phyloP scores from a whole-genome alignment of 148 eudicot species.

The Rhododendron mucronatum region DNA sequence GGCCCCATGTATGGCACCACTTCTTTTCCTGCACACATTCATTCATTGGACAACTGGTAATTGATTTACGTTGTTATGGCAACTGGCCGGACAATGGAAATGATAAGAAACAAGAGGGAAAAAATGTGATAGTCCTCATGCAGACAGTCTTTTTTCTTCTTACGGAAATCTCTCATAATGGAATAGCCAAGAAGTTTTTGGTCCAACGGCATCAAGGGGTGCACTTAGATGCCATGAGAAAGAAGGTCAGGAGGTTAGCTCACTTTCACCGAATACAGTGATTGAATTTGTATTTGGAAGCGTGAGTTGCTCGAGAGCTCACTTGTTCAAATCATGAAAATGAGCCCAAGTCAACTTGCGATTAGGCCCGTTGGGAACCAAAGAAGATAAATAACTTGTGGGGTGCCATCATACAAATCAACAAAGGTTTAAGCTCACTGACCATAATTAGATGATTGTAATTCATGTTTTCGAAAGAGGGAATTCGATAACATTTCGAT shows the following conservation, averaged over 20 bases:
- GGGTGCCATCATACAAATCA: too few relatives aligned
- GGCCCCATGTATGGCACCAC: slow-evolving; percentile 45
- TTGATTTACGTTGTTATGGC: too few relatives aligned
- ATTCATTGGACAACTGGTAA: not conserved
- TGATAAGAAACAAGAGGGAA: not conserved
- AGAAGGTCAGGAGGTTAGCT: too few relatives aligned
- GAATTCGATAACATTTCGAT: not conserved
- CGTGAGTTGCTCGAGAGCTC: too few relatives aligned
- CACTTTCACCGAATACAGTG: not conserved
- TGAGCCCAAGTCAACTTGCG: not conserved
- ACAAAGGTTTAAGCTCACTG: not conserved
- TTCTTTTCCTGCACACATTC: slow-evolving; percentile 46
- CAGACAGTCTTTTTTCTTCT: not conserved
- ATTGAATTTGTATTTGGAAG: too few relatives aligned
- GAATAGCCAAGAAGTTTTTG: not conserved
- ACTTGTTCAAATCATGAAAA: not conserved
- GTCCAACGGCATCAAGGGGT: not conserved
- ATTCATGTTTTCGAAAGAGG: not conserved
- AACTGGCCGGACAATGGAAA: not conserved
- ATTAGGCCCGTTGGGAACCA: not conserved
- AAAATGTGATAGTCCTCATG: not conserved
- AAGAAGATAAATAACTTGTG: too few relatives aligned
- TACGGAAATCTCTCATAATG: not conserved
- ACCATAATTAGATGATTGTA: not conserved
- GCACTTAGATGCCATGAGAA: not conserved